phyloP scores from a whole-genome alignment of 1,284 basidiomycete species.

The Serendipita sp. region DNA sequence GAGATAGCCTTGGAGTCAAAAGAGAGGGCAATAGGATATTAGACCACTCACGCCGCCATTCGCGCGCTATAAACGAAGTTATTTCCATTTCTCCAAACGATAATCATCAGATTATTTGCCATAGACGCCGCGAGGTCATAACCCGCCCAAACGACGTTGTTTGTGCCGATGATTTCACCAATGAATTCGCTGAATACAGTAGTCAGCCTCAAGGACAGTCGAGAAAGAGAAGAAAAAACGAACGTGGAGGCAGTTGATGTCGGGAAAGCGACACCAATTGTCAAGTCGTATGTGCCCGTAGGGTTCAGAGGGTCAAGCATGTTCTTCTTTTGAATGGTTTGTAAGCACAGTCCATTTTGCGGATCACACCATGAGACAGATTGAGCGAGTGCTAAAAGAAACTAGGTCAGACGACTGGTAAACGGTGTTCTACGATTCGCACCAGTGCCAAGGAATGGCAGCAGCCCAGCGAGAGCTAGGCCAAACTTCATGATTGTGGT shows the following conservation, averaged over 20 bases:
- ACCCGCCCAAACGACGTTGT: slow-evolving; percentile 36
- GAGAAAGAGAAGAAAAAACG: neutral
- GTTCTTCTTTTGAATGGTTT: neutral
- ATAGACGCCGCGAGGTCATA: slow-evolving; percentile 38
- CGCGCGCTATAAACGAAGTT: slow-evolving; percentile 38
- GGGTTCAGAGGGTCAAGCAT: slow-evolving; percentile 9
- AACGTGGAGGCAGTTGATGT: slow-evolving; percentile 9
- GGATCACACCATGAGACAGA: slow-evolving; percentile 10
- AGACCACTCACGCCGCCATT: slow-evolving; percentile 29
- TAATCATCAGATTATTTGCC: slow-evolving; percentile 37
- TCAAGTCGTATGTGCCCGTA: slow-evolving; percentile 9
- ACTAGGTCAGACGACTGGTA: neutral
- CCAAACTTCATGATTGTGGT: slow-evolving; percentile 3
- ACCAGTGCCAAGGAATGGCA: slow-evolving; percentile 3
- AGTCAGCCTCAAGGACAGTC: neutral
- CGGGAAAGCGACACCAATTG: slow-evolving; percentile 10
- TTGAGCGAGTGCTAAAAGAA: slow-evolving; percentile 6
- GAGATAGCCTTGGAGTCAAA: slow-evolving; percentile 6
- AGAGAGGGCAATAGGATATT: neutral
- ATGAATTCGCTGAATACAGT: slow-evolving; percentile 35
- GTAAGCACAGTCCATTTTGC: neutral
- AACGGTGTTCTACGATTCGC: neutral
- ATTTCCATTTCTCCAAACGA: slow-evolving; percentile 43
- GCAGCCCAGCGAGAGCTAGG: neutral
- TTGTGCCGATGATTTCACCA: slow-evolving; percentile 43